Base-by-base conservation (phyloP, 2,329 filamentous ascomycete species). In the Fusarium buharicum region DNA sequence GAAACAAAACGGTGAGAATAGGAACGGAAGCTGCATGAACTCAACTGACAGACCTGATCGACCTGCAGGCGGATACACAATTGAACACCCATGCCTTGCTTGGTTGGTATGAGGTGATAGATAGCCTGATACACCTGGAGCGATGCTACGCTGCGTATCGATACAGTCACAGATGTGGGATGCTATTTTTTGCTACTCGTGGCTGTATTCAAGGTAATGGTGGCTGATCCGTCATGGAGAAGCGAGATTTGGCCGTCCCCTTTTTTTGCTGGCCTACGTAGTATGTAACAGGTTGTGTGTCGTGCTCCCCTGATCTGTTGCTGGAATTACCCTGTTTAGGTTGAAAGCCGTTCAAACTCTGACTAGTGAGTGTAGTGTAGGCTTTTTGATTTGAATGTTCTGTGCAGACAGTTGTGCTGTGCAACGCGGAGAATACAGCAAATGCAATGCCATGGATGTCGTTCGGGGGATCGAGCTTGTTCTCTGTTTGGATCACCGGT, bases 191-290 rank as follows among this genome's bases (percentile, higher is more conserved):
- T 58, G 39, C 43, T 36, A 31, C 20, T 10, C 24, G 50, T 63
- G 55, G 50, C 55, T 62, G 45, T 34, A 11, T 28, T 40, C 43
- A 24, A 24, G 22, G 22, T 8, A 24, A 24, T 24, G 22, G 64
- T 59, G n/a, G n/a, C n/a, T n/a, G n/a, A n/a, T n/a, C n/a, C n/a
- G n/a, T n/a, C n/a, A n/a, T n/a, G 61, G 62, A 34, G 58, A 69
- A 69, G 67, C 67, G 67, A 69, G 44, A 69, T 69, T 69, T 59
- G 55, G 41, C 30, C 22, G 45, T 52, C 60, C 51, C 43, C 37
- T 57, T 67, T 66, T 37, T 33, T 39, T 30, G 14, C 31, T 46
- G n/a, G 16, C 18, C 7, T 24, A 24, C 4, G 6, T 8, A 24
- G 8, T 46, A 34, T 31, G 44, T 37, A 37, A 28, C 44, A 47